These are phyloP conservation scores for Eucalyptus regnans DNA, from an alignment of 345 rosid species.

Conservation along the genomic window DNA sequence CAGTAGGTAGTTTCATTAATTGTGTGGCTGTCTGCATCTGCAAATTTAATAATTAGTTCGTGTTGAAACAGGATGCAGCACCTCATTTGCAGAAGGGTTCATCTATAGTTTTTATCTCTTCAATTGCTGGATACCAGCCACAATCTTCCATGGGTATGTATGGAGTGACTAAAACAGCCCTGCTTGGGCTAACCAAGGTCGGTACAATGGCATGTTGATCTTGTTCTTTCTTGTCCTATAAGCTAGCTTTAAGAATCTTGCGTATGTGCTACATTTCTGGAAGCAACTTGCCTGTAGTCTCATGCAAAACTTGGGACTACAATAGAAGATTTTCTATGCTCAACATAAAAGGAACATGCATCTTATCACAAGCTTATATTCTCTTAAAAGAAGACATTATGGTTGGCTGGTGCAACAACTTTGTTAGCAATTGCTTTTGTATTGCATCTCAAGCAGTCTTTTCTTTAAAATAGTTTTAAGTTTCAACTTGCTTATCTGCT, in stretches of 20 bases:
- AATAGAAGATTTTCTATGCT: neutral
- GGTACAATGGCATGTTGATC: neutral
- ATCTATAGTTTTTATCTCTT: constrained; percentile 65
- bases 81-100: constrained; percentile 73
- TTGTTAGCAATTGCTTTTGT: neutral
- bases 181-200: constrained; percentile 87
- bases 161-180: constrained; percentile 92
- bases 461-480: neutral
- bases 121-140: constrained; percentile 60
- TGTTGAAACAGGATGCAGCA: constrained; percentile 51
- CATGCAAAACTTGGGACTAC: neutral
- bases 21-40: neutral
- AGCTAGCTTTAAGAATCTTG: neutral
- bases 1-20: neutral
- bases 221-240: neutral
- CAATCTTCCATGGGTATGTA: constrained; percentile 67
- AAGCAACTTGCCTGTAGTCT: neutral
- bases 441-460: neutral
- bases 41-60: neutral
- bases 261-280: neutral
- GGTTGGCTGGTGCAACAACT: neutral
- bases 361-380: neutral
- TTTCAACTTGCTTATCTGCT: neutral
- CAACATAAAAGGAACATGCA: neutral
- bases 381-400: neutral